These are phyloP conservation scores for Cladophialophora yegresii DNA, from an alignment of 2,329 filamentous ascomycete genomes.

Conservation along the genomic window DNA sequence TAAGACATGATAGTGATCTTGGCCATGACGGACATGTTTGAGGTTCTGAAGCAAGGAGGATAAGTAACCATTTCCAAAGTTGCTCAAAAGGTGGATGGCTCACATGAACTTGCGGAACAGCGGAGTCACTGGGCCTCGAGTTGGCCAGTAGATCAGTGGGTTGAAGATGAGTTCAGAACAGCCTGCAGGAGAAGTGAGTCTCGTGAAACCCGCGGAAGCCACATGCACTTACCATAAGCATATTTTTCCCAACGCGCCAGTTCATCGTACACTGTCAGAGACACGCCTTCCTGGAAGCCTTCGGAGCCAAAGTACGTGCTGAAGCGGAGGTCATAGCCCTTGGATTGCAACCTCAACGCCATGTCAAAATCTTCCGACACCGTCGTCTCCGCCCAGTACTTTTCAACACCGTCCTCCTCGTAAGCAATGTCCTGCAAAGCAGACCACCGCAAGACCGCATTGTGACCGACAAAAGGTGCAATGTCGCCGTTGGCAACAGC, in stretches of 20 bases:
- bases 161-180: constrained; percentile 82
- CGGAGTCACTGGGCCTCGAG: constrained; percentile 75
- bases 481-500: constrained; percentile 71
- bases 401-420: constrained; percentile 56
- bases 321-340: constrained; percentile 68
- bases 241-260: constrained; percentile 85
- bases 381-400: constrained; percentile 73
- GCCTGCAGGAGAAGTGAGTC: constrained; percentile 39
- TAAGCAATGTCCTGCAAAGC: constrained; percentile 62
- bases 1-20: constrained; percentile 73
- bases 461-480: constrained; percentile 75
- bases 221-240: constrained; percentile 60
- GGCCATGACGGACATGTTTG: constrained; percentile 47
- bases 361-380: constrained; percentile 81
- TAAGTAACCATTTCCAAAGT: not conserved
- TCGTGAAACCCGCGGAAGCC: not conserved
- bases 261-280: constrained; percentile 80
- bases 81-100: not conserved
- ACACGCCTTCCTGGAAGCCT: constrained; percentile 78
- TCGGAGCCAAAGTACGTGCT: constrained; percentile 67
- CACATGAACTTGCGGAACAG: constrained; percentile 71
- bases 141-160: constrained; percentile 71
- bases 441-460: constrained; percentile 71
- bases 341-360: constrained; percentile 68
- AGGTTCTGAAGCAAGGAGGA: constrained; percentile 59